Conservation (phyloP, 139 green algal genomes). For the Pleodorina starrii region DNA sequence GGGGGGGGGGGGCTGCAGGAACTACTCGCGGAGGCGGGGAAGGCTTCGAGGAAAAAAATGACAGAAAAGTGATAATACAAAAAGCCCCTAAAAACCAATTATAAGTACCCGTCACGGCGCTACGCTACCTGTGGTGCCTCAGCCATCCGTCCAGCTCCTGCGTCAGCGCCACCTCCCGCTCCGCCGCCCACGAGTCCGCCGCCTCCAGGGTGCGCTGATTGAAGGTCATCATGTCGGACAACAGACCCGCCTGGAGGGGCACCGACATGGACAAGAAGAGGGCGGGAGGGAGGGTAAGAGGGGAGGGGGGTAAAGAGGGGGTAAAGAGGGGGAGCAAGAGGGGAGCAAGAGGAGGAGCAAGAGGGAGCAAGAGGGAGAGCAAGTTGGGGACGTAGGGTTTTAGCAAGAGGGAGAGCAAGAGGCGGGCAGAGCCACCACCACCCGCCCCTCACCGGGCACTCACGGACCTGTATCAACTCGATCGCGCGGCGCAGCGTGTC, state of each 20-base stretch:
- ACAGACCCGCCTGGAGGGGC: slow-evolving; percentile 40
- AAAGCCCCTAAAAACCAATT: no score
- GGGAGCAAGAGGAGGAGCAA: no score
- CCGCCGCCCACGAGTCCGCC: slow-evolving; percentile 59
- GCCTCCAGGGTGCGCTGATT: slow-evolving; percentile 32
- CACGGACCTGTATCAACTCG: slow-evolving; percentile 45
- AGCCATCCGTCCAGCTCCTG: slow-evolving; percentile 76
- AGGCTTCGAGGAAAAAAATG: no score
- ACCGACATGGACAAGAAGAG: not conserved
- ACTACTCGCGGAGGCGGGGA: no score
- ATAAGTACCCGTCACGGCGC: no score
- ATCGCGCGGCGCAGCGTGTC: slow-evolving; percentile 23
- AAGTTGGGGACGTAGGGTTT: no score
- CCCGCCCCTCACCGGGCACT: no score
- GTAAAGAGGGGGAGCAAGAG: not conserved
- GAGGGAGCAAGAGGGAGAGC: no score
- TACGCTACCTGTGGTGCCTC: slow-evolving; percentile 70
- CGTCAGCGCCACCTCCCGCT: slow-evolving; percentile 68
- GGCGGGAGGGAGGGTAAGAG: not conserved
- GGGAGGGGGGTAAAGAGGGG: not conserved
- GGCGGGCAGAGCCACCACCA: no score
- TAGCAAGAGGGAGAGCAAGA: no score
- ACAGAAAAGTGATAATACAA: no score
- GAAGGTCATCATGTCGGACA: slow-evolving; percentile 71
- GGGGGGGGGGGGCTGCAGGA: not conserved